Conservation (phyloP, 1,139 yeast species). For the Debaryomyces udenii region DNA sequence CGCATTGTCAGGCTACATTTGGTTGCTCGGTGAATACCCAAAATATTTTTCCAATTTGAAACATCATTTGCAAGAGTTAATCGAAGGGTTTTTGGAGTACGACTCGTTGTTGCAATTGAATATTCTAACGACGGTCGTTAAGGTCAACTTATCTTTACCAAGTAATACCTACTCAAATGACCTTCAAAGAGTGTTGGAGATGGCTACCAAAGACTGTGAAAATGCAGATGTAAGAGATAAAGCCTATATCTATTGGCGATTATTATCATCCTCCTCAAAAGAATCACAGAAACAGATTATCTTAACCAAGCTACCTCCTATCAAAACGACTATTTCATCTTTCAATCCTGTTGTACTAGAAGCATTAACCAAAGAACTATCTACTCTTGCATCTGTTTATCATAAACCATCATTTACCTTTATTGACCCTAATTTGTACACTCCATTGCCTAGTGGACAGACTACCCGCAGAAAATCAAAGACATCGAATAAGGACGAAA, state of each 20-base stretch:
- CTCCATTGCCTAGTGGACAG: constrained; percentile 29
- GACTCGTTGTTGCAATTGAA: constrained; percentile 77
- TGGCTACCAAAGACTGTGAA: constrained; percentile 79
- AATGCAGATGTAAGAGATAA: constrained; percentile 94
- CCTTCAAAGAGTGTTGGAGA: constrained; percentile 72
- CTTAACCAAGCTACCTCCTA: constrained; percentile 66
- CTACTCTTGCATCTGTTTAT: constrained; percentile 86
- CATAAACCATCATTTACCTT: constrained; percentile 80
- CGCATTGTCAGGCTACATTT: constrained; percentile 75
- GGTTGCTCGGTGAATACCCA: constrained; percentile 91
- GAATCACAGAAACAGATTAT: constrained; percentile 54
- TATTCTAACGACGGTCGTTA: constrained; percentile 77
- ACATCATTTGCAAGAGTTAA: constrained; percentile 49
- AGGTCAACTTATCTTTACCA: constrained; percentile 56
- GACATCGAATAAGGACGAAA: constrained; percentile 30
- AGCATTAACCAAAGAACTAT: constrained; percentile 71
- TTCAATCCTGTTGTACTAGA: constrained; percentile 72
- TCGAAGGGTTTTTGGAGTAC: constrained; percentile 69
- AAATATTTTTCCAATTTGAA: constrained; percentile 62
- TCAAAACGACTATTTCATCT: constrained; percentile 69
- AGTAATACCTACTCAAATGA: constrained; percentile 40
- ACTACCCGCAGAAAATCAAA: constrained; percentile 16
- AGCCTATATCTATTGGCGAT: constrained; percentile 93
- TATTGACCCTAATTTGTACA: constrained; percentile 45
- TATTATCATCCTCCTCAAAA: constrained; percentile 63